Conservation (phyloP, 257 asterid species). For the Scutellaria barbata region DNA sequence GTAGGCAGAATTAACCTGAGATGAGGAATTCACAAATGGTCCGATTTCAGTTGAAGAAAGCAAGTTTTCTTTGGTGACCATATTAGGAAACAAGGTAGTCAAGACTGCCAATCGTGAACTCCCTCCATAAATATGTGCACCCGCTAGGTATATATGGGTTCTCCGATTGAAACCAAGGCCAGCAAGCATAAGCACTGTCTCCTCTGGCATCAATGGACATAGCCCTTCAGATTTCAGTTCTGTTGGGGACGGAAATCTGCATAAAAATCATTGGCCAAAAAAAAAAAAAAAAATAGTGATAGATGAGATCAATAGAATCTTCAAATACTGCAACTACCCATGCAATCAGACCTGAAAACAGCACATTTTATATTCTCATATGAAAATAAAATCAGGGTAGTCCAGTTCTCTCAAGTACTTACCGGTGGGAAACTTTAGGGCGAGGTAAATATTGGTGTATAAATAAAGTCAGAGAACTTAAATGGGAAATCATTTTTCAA, state of each 20-base stretch:
- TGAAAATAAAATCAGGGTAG: not conserved
- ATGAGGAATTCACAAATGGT: slow-evolving; percentile 80
- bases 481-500: not conserved
- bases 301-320: not conserved
- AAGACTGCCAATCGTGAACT: slow-evolving; percentile 77
- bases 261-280: slow-evolving; percentile 16
- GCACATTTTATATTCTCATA: not conserved
- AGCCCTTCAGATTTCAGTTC: slow-evolving; percentile 79
- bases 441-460: not conserved
- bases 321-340: not conserved
- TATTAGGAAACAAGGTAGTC: slow-evolving; percentile 87
- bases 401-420: not conserved
- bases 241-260: slow-evolving; percentile 81
- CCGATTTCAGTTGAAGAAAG: slow-evolving; percentile 81
- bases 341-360: not conserved
- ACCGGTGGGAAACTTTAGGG: not conserved
- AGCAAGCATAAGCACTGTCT: slow-evolving; percentile 94
- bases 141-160: slow-evolving; percentile 88
- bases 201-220: slow-evolving; percentile 99
- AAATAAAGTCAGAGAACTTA: not conserved
- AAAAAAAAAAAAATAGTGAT: slow-evolving; percentile 15
- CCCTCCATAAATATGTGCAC: slow-evolving; percentile 96
- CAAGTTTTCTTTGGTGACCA: slow-evolving; percentile 87
- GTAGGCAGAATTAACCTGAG: slow-evolving; percentile 68
- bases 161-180: slow-evolving; percentile 90